Conservation (phyloP, 2,329 filamentous ascomycete species). For the Cryphonectria nitschkei region DNA sequence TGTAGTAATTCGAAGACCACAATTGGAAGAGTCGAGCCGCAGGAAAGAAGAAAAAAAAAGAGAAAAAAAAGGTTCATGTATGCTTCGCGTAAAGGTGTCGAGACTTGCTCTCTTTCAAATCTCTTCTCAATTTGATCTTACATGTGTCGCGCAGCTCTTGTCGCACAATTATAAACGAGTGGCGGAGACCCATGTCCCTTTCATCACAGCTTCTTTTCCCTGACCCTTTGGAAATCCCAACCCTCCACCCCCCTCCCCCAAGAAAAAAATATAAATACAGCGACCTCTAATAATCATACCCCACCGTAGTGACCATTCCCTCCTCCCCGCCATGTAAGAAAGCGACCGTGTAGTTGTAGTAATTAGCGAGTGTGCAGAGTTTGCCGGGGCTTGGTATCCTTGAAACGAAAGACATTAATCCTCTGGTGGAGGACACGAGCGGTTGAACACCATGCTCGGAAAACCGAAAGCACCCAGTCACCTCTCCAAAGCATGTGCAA, state of each 20-base stretch:
- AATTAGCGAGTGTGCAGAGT: conserved; percentile 26
- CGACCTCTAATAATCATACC: conserved; percentile 22
- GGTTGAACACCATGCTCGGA: conserved; percentile 23
- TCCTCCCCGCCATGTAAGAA: conserved; percentile 13
- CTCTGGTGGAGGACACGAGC: conserved; percentile 19
- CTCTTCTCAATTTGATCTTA: conserved; percentile 13
- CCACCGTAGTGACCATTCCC: conserved; percentile 7
- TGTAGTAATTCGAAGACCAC: background rate
- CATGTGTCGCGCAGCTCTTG: conserved; percentile 10
- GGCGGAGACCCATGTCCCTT: background rate
- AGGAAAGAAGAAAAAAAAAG: too few relatives aligned
- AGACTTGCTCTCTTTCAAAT: background rate
- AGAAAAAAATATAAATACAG: conserved; percentile 5
- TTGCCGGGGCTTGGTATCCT: conserved; percentile 23
- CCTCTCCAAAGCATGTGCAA: background rate
- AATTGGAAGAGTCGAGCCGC: background rate
- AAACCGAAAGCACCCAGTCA: conserved; percentile 12
- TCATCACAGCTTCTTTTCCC: conserved; percentile 10
- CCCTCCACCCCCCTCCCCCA: background rate
- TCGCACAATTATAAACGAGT: conserved; percentile 6
- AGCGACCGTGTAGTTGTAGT: conserved; percentile 27
- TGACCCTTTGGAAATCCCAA: conserved; percentile 2
- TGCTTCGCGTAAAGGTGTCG: background rate
- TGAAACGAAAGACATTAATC: conserved; percentile 27
- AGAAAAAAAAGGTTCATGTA: too few relatives aligned